Percentiles rank a stretch among this genome's conserved stretches.
Evolutionary conservation across 176 grass and related monocot genomes (phyloP).

Genomic region (Musa acuminata): DNA sequence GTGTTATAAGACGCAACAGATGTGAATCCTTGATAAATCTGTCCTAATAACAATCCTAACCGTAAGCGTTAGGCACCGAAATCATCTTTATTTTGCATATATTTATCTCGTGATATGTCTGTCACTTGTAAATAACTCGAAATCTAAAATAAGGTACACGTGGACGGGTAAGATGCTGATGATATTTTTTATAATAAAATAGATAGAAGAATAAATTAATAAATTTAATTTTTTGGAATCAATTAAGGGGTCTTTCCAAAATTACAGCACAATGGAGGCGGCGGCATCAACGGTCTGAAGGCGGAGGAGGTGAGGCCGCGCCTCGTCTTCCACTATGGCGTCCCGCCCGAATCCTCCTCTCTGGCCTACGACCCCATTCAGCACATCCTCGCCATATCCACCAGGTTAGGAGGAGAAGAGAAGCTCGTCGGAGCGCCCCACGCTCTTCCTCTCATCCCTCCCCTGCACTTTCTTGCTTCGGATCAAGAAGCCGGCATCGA

Average conservation of each 20-base stretch:
- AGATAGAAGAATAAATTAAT: no score
- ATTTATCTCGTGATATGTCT: no score
- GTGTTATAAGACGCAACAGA: no score
- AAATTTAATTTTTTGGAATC: no score
- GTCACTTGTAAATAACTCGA: no score
- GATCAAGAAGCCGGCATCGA: not conserved
- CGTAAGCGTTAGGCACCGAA: no score
- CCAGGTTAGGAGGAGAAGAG: slow-evolving; percentile 35
- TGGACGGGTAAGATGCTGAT: no score
- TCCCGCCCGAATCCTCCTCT: slow-evolving; percentile 49
- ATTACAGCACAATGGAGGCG: slow-evolving; percentile 3
- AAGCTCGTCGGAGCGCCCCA: not conserved
- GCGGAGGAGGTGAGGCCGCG: slow-evolving; percentile 76
- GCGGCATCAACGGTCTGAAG: slow-evolving; percentile 29
- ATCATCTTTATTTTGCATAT: no score
- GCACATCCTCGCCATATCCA: slow-evolving; percentile 60
- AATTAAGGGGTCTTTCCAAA: not conserved
- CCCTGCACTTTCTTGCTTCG: not conserved
- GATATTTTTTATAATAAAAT: no score
- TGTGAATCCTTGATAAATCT: no score
- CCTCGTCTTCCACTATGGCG: slow-evolving; percentile 73
- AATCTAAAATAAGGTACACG: no score
- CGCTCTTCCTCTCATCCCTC: not conserved
- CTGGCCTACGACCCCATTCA: slow-evolving; percentile 64
- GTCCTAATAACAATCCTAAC: no score